phyloP scores from a whole-genome alignment of 441 rosid species.

The Biscutella auriculata region DNA sequence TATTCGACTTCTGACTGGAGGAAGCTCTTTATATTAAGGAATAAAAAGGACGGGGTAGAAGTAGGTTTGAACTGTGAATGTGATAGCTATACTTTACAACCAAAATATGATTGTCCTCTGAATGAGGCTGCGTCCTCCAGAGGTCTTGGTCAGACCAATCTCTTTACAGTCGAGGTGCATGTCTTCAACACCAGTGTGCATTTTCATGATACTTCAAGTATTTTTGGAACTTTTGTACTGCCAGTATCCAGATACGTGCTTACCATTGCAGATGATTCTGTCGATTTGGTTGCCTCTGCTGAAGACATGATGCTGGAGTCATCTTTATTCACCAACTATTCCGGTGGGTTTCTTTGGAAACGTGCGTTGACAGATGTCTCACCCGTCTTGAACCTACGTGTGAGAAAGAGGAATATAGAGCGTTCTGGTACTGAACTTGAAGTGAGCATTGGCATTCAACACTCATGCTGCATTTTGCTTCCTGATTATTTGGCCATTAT shows the following conservation, averaged over 20 bases:
- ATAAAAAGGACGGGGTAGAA: conserved; percentile 27
- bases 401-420: conserved; percentile 41
- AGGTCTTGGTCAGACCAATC: conserved; percentile 18
- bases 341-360: conserved; percentile 64
- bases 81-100: conserved; percentile 1
- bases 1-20: conserved; percentile 51
- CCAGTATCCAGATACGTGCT: conserved; percentile 42
- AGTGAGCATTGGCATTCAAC: conserved; percentile 82
- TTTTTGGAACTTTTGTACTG: conserved; percentile 55
- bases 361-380: conserved; percentile 40
- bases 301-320: conserved; percentile 67
- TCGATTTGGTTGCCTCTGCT: conserved; percentile 62
- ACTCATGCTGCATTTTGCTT: conserved; percentile 62
- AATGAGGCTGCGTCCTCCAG: conserved; percentile 9
- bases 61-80: conserved; percentile 28
- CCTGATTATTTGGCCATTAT: conserved; percentile 67
- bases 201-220: conserved; percentile 79
- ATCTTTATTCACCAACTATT: conserved; percentile 49
- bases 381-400: conserved; percentile 59
- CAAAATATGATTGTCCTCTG: conserved; percentile 7
- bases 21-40: conserved; percentile 32
- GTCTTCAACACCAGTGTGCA: conserved; percentile 47
- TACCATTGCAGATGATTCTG: conserved; percentile 30
- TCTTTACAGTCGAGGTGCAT: conserved; percentile 36
- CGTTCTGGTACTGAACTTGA: conserved; percentile 47